Percentiles rank a stretch among this genome's conserved stretches.
Conservation (phyloP, 371 early-diverging fungal species). For the Syncephalastrum sp. region DNA sequence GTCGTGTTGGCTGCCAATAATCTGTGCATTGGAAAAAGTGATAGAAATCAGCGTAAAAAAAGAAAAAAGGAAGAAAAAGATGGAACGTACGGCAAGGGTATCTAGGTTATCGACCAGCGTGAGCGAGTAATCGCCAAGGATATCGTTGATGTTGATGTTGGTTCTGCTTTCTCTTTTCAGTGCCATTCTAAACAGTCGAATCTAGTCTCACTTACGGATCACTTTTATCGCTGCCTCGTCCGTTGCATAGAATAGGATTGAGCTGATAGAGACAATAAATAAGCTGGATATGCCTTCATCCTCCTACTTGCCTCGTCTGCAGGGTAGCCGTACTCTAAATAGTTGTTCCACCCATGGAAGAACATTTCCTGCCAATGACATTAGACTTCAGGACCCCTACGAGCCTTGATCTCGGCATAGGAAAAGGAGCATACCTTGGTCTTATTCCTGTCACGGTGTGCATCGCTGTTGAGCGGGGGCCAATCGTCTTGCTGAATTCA, state of each 20-base stretch:
- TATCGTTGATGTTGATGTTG: constrained; percentile 81
- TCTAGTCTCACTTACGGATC: constrained; percentile 56
- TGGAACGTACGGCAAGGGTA: constrained; percentile 67
- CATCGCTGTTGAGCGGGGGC: not conserved
- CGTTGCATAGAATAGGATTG: constrained; percentile 81
- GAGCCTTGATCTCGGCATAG: too few species aligned
- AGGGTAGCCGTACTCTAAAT: constrained; percentile 86
- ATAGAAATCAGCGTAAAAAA: not conserved
- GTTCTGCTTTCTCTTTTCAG: constrained; percentile 23
- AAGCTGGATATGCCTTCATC: not conserved
- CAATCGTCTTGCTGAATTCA: not conserved
- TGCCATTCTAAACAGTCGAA: constrained; percentile 7
- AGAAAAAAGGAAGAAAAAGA: not conserved
- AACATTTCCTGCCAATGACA: constrained; percentile 71
- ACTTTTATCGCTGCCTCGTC: constrained; percentile 73
- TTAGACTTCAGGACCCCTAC: too few species aligned
- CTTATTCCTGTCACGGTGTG: constrained; percentile 16
- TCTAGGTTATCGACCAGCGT: constrained; percentile 92
- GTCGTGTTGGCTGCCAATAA: constrained; percentile 65
- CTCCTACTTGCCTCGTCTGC: constrained; percentile 74
- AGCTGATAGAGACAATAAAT: constrained; percentile 40
- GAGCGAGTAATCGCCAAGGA: constrained; percentile 87
- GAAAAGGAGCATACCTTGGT: constrained; percentile 24
- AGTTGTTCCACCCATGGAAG: constrained; percentile 81
- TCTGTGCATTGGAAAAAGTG: constrained; percentile 25